Evolutionary conservation across 371 early-diverging fungal genomes (phyloP).

Genomic region (Mortierella sp.): DNA sequence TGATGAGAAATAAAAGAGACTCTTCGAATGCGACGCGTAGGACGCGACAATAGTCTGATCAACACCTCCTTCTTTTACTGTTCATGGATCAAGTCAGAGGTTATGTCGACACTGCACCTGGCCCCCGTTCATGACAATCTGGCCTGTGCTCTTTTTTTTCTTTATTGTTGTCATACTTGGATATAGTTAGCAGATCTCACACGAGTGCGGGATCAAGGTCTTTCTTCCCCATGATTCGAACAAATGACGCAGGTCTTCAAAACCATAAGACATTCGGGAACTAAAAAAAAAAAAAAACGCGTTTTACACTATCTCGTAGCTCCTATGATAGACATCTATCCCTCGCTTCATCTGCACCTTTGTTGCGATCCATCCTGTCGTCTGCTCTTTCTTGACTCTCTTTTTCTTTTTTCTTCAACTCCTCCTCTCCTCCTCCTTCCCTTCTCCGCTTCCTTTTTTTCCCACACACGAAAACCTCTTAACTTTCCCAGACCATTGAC

Average conservation of each 20-base stretch:
- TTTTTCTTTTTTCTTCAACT: neutral
- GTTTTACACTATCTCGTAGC: constrained; percentile 1
- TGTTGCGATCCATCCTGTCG: neutral
- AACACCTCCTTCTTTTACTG: neutral
- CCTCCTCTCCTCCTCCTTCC: neutral
- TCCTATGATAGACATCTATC: neutral
- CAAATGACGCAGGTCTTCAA: neutral
- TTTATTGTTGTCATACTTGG: neutral
- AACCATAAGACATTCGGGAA: neutral
- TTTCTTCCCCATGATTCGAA: constrained; percentile 5
- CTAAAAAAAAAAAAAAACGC: neutral
- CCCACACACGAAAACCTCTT: neutral
- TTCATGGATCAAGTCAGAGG: neutral
- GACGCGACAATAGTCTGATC: neutral
- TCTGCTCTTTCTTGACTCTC: neutral
- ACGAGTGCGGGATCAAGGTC: neutral
- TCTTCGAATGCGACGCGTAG: neutral
- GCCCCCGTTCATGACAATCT: neutral
- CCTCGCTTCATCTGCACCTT: neutral
- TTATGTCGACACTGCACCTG: neutral
- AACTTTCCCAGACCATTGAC: neutral
- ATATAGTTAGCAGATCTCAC: neutral
- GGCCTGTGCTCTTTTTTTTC: neutral
- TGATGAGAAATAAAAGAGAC: neutral
- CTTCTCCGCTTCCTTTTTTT: neutral